Evolutionary conservation across 768 basidiomycete genomes (phyloP).

Genomic region (Tulasnella sp.): DNA sequence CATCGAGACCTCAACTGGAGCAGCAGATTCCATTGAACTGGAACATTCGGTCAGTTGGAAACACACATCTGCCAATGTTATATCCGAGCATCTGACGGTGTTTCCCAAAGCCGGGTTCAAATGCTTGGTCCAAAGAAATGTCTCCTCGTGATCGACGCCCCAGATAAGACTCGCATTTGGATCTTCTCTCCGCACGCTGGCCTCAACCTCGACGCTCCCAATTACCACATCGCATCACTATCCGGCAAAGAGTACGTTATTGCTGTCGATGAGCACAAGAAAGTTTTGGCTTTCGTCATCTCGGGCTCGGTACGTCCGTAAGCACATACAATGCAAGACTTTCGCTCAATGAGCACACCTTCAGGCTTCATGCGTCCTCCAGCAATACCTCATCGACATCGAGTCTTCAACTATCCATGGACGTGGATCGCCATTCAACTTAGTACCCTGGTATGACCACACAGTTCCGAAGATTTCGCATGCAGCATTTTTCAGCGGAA

Average conservation of each 20-base stretch:
- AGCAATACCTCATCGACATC: conserved; percentile 6
- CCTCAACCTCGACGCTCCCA: too few relatives aligned
- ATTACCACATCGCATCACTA: too few relatives aligned
- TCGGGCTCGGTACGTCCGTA: too few relatives aligned
- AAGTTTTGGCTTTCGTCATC: too few relatives aligned
- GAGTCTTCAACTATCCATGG: not conserved
- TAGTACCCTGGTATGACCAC: conserved; percentile 8
- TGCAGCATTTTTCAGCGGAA: conserved; percentile 54
- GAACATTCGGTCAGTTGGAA: conserved; percentile 45
- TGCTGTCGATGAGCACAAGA: too few relatives aligned
- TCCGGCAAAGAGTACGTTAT: not conserved
- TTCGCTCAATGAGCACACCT: too few relatives aligned
- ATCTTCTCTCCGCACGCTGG: not conserved
- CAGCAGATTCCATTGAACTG: conserved; percentile 46
- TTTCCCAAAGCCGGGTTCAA: conserved; percentile 42
- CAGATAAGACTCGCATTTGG: conserved; percentile 36
- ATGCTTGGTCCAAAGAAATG: conserved; percentile 48
- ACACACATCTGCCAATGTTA: too few relatives aligned
- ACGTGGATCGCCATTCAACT: not conserved
- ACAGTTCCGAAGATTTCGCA: conserved; percentile 42
- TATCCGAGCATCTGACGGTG: too few relatives aligned
- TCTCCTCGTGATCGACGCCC: conserved; percentile 50
- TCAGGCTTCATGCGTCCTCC: not conserved
- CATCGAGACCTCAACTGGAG: conserved; percentile 11
- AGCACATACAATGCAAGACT: too few relatives aligned